Evolutionary conservation across 371 early-diverging fungal species (phyloP), one percentile per base, ranked within the genome.

Genomic region (Capillidium heterosporum): DNA sequence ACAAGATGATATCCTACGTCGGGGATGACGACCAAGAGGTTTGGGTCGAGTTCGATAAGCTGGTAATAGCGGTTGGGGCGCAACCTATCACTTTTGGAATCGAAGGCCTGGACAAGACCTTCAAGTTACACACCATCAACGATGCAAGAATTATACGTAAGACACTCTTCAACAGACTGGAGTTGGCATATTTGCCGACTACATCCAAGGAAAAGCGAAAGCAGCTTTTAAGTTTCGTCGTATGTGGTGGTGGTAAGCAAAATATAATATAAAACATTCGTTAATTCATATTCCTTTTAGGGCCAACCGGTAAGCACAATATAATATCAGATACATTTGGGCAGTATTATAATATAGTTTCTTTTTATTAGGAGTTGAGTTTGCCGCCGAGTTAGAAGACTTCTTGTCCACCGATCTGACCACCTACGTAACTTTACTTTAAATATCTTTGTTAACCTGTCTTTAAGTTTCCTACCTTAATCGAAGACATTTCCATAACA

Each of bases 51-150:
- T 89, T 80, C 60, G 88, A 86, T 67, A 73, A 83, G 55, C 64
- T 92, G 52, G 80, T 92, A 17, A 76, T 92, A 21, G 84, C 87
- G 0, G 81, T 83, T 2, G 93, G 93, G 5, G 83, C 89, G 10
- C 72, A 75, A 32, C 73, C 81, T 52, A 85, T 83, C 63, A 85
- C 87, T 2, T 84, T 85, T 52, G 85, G 84, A 21, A 76, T 87
- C 21, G 69, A 79, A 44, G 93, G 93, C 1, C 69, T 89, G 27
- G 81, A 88, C 61, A 61, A 81, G 63, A 79, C 82, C 49, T 60
- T 65, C 51, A 73, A 71, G 48, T 69, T 88, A 28, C 87, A 86
- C 67, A 80, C 79, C 0, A 74, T 88, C 32, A 60, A 62, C 10
- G 88, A 88, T 61, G 88, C 87, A 3, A 76, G 81, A 39, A 59